Percentiles rank a stretch among this genome's conserved stretches.
Evolutionary conservation across 805 yeast genomes (phyloP).

Genomic region (Pichia gijzeniarum): DNA sequence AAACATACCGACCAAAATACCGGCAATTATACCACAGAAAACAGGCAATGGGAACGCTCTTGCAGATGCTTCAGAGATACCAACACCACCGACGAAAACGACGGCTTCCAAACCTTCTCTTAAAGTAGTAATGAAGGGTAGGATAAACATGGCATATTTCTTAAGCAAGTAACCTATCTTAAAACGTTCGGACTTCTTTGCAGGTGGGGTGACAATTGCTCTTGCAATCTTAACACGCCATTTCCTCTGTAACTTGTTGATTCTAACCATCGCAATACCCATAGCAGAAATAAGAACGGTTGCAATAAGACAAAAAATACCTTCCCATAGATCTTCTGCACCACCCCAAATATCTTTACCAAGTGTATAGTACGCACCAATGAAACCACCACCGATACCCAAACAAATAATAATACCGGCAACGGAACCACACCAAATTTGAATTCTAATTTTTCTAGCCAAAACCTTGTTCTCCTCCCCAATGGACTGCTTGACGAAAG

Average conservation of each 20-base stretch:
- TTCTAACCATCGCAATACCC: constrained; percentile 96
- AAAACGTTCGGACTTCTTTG: constrained; percentile 43
- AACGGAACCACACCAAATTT: constrained; percentile 81
- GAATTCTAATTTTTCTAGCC: constrained; percentile 36
- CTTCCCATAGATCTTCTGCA: constrained; percentile 97
- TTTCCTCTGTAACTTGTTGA: constrained; percentile 93
- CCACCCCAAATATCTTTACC: constrained; percentile 77
- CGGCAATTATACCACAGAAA: constrained; percentile 76
- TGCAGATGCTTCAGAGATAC: constrained; percentile 43
- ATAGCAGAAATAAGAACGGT: constrained; percentile 80
- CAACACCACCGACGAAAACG: constrained; percentile 94
- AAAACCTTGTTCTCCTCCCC: constrained; percentile 49
- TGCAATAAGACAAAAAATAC: constrained; percentile 87
- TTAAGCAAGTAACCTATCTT: constrained; percentile 49
- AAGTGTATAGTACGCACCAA: constrained; percentile 83
- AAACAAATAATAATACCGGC: constrained; percentile 75
- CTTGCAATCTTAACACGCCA: constrained; percentile 94
- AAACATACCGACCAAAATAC: constrained; percentile 60
- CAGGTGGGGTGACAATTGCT: constrained; percentile 62
- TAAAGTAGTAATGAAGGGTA: constrained; percentile 85
- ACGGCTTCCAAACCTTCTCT: constrained; percentile 98
- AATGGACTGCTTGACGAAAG: constrained; percentile 86
- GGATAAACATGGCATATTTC: constrained; percentile 81
- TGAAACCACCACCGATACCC: constrained; percentile 84
- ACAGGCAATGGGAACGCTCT: constrained; percentile 90